phyloP scores from a whole-genome alignment of 352 stramenopile species.

The Phytophthora melonis region DNA sequence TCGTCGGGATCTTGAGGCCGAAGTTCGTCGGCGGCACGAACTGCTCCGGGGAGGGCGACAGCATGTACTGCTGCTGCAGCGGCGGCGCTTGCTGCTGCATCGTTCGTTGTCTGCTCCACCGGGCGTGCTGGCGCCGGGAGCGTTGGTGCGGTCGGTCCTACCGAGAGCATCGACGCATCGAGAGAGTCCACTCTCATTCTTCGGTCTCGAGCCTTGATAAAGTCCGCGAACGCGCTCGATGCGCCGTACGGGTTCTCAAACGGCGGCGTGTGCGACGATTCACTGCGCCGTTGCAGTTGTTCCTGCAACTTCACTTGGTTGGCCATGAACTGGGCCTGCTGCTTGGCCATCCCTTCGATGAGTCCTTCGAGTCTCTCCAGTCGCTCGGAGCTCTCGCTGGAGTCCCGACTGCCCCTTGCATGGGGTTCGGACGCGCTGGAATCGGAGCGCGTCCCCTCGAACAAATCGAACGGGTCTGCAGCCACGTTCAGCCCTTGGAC shows the following conservation, averaged over 20 bases:
- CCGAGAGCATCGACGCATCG: too few species aligned
- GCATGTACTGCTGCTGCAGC: not conserved
- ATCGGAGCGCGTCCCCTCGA: not conserved
- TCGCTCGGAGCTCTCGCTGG: not conserved
- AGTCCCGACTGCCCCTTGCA: not conserved
- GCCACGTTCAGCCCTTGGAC: not conserved
- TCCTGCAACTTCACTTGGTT: conserved; percentile 5
- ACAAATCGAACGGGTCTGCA: not conserved
- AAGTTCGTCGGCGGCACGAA: conserved; percentile 12
- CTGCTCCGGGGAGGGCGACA: not conserved
- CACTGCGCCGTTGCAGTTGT: not conserved
- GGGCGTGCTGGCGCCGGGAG: too few species aligned
- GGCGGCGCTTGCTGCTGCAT: too few species aligned
- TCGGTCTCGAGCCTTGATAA: too few species aligned
- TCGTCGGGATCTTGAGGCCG: conserved; percentile 2
- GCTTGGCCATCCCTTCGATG: conserved; percentile 4
- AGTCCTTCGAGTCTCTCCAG: conserved; percentile 1
- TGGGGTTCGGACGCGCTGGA: not conserved
- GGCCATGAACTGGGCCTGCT: conserved; percentile 6
- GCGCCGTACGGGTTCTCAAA: too few species aligned
- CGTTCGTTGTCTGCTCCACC: too few species aligned
- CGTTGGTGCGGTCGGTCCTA: too few species aligned
- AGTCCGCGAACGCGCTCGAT: too few species aligned
- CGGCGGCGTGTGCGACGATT: too few species aligned
- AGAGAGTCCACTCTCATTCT: too few species aligned